Conservation (phyloP, 345 rosid species). For the Streptanthus diversifolius region DNA sequence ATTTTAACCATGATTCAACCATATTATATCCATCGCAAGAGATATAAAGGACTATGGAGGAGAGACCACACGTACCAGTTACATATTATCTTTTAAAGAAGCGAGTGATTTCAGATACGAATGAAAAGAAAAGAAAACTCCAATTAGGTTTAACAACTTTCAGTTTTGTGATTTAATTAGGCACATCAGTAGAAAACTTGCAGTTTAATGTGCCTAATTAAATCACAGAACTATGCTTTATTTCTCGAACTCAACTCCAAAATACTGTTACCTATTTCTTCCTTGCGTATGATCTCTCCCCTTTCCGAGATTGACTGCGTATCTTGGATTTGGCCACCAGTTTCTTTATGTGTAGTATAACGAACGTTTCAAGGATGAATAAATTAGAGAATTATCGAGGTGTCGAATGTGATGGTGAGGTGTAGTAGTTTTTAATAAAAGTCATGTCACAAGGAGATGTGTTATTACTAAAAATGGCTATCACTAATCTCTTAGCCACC, state of each 20-base stretch:
- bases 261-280: too few species aligned
- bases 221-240: background rate
- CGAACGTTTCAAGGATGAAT: background rate
- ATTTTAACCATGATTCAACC: too few species aligned
- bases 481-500: background rate
- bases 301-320: background rate
- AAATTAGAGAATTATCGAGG: background rate
- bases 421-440: background rate
- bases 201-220: background rate
- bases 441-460: background rate
- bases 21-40: too few species aligned
- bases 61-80: too few species aligned
- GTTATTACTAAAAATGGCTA: background rate
- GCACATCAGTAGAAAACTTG: too few species aligned
- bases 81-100: background rate
- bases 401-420: background rate
- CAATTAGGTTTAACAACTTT: too few species aligned
- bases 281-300: background rate
- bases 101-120: background rate
- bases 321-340: background rate
- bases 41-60: too few species aligned
- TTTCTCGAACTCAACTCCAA: background rate
- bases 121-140: too few species aligned
- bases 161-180: too few species aligned
- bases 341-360: background rate